Evolutionary conservation across 257 asterid genomes (phyloP), one percentile per base, ranked within the genome.

Genomic region (Ehretia macrophylla): DNA sequence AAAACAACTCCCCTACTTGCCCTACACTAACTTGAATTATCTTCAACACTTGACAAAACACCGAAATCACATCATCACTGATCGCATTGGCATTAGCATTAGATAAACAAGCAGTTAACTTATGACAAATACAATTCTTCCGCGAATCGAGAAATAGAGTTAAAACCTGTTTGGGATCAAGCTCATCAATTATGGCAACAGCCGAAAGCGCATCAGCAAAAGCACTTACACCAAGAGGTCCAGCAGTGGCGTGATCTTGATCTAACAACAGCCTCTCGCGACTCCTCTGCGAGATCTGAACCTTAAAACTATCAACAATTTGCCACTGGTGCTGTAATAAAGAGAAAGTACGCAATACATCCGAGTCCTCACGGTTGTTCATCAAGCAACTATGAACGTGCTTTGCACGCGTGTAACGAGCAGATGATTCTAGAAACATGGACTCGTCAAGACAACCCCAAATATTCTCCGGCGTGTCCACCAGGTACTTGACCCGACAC

Each of bases 371-470:
- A 66, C 66, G 71, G 63, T 61, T 68, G 66, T 72, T 73, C 39
- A 74, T 72, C 77, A 93, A 74, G 74, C 75, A 77, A 71, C 27
- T 64, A 71, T 93, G 95, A 51, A 86, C 99, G 10, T 86, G 90
- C 60, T 89, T 93, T 1, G 99, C 97, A 4, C 97, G 86, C 48
- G 83, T 81, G 68, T 93, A 93, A 38, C 99, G 84, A 4, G 96
- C 94, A 9, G 99, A 83, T 19, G 95, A 77, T 61, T 93, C 97
- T 4, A 88, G 77, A 68, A 86, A 89, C 99, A 93, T 93, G 16
- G 85, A 89, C 63, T 93, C 99, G 53, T 93, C 99, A 9, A 93
- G 85, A 69, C 99, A 85, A 32, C 99, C 99, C 99, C 99, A 93
- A 3, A 93, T 93, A 70, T 93, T 89, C 52, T 93, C 99, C 13